Conservation (phyloP, 305 asterid genomes). For the Solanum hybrid region DNA sequence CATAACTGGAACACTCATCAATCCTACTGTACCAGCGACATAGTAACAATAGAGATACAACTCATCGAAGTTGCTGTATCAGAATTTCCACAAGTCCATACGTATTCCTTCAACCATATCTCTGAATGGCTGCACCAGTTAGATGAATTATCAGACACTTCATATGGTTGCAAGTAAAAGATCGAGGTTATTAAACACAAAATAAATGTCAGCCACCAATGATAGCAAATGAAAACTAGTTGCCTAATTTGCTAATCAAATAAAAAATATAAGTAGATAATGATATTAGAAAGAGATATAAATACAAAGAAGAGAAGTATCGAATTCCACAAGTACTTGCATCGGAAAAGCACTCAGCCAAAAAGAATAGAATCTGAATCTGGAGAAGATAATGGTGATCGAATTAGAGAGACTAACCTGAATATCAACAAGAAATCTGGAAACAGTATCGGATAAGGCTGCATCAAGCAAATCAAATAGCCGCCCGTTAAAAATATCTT, state of each 20-base stretch:
- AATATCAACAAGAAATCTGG: constrained; percentile 75
- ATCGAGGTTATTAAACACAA: neutral
- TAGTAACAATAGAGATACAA: constrained; percentile 81
- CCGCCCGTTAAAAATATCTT: constrained; percentile 70
- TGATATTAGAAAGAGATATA: neutral
- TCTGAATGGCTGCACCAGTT: constrained; percentile 68
- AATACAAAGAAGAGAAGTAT: neutral
- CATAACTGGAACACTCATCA: constrained; percentile 96
- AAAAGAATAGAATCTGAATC: neutral
- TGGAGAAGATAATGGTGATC: neutral
- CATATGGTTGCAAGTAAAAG: too few species aligned
- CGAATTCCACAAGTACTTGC: neutral
- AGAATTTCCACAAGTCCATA: constrained; percentile 76
- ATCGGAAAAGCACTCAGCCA: neutral
- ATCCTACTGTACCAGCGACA: constrained; percentile 93
- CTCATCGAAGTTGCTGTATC: constrained; percentile 85
- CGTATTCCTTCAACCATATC: constrained; percentile 99
- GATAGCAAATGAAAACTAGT: neutral
- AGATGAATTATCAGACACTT: neutral
- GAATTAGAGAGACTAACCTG: constrained; percentile 40
- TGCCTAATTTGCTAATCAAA: neutral
- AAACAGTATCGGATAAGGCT: constrained; percentile 79
- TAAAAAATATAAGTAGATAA: neutral
- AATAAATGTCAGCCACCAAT: neutral
- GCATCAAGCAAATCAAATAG: constrained; percentile 98